Evolutionary conservation across 768 basidiomycete species (phyloP).

Genomic region (Rhizopogon salebrosus): DNA sequence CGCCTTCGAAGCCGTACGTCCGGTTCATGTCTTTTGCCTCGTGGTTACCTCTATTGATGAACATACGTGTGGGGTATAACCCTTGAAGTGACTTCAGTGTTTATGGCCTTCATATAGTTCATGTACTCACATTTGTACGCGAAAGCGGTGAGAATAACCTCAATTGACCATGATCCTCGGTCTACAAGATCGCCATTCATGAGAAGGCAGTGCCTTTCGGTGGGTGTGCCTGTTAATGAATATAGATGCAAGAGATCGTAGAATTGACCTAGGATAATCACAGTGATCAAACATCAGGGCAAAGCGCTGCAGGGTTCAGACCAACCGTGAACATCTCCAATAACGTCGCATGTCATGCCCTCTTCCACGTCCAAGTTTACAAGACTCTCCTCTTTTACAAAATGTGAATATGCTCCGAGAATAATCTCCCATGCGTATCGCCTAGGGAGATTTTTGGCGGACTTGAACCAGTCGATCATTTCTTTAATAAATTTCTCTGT

Average conservation of each 20-base stretch:
- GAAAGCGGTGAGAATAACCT: conserved; percentile 89
- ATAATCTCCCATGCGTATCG: conserved; percentile 96
- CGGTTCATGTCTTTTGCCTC: conserved; percentile 97
- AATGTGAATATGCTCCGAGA: conserved; percentile 73
- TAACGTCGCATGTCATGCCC: conserved; percentile 83
- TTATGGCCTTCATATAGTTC: neutral
- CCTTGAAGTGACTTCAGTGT: conserved; percentile 42
- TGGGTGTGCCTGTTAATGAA: conserved; percentile 81
- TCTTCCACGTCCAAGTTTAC: conserved; percentile 72
- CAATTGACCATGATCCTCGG: conserved; percentile 92
- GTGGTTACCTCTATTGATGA: conserved; percentile 94
- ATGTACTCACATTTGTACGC: conserved; percentile 82
- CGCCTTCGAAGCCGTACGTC: conserved; percentile 91
- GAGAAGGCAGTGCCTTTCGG: conserved; percentile 75
- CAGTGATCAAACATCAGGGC: neutral
- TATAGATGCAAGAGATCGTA: conserved; percentile 90
- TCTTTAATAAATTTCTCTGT: conserved; percentile 72
- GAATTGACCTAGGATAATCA: conserved; percentile 67
- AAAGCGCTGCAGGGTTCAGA: conserved; percentile 4
- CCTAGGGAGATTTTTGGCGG: conserved; percentile 86
- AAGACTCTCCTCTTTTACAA: conserved; percentile 75
- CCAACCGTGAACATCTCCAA: conserved; percentile 92
- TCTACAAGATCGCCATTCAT: conserved; percentile 98
- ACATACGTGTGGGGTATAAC: conserved; percentile 88
- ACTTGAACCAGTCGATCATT: conserved; percentile 92